A percentile compares a stretch with the other conserved stretches of the same genome.
These are phyloP conservation scores for Linnemannia zychae DNA, from an alignment of 192 early-diverging fungal species.

Conservation along the genomic window DNA sequence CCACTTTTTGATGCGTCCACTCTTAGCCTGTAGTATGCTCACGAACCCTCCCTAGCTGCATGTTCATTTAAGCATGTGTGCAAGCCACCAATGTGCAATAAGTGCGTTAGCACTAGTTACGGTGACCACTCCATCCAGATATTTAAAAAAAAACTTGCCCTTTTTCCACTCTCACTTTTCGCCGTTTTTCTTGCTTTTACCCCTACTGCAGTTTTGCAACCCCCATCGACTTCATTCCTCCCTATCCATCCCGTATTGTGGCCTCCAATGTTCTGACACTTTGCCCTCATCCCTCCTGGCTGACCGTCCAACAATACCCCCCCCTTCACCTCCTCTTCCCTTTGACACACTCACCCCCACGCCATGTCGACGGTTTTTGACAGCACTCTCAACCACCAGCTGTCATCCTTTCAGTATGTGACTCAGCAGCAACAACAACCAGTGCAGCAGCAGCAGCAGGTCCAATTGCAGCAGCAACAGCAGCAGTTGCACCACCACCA, in stretches of 20 bases:
- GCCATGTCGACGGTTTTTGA: slow-evolving; percentile 35
- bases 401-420: slow-evolving; percentile 40
- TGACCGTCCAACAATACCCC: slow-evolving; percentile 10
- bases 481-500: slow-evolving; percentile 35
- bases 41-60: background rate
- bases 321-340: background rate
- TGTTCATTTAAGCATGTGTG: background rate
- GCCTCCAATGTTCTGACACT: slow-evolving; percentile 6
- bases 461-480: slow-evolving; percentile 23
- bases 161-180: background rate
- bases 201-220: background rate
- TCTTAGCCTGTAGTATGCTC: no score
- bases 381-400: slow-evolving; percentile 14
- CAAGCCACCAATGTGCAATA: background rate
- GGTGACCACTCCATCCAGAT: background rate
- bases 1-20: slow-evolving; percentile 1
- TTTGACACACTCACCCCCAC: background rate
- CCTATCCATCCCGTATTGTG: background rate
- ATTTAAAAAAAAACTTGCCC: background rate
- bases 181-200: background rate
- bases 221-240: background rate
- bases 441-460: background rate
- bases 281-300: slow-evolving; percentile 6
- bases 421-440: slow-evolving; percentile 15
- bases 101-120: background rate